phyloP scores from a whole-genome alignment of 345 rosid species.

The Physaria fendleri region DNA sequence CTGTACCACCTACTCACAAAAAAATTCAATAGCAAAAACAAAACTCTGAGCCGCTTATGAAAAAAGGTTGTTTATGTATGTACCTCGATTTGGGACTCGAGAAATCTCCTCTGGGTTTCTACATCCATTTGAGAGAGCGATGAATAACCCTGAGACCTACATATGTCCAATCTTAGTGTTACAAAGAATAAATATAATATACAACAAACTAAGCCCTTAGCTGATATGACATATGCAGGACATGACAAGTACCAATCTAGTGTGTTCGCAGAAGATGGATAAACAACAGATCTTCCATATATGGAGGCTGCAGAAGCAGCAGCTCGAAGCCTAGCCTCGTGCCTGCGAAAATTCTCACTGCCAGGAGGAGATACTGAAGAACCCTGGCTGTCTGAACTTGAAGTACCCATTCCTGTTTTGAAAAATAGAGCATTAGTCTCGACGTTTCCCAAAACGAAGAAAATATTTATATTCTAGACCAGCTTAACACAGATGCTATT shows the following conservation, averaged over 20 bases:
- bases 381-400: constrained; percentile 43
- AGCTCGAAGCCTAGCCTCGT: constrained; percentile 78
- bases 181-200: not conserved
- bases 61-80: not conserved
- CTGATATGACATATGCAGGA: not conserved
- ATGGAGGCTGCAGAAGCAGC: constrained; percentile 75
- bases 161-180: not conserved
- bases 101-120: constrained; percentile 51
- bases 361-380: constrained; percentile 30
- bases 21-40: not conserved
- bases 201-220: not conserved
- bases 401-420: constrained; percentile 40
- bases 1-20: constrained; percentile 10
- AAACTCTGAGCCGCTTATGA: not conserved
- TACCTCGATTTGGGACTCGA: constrained; percentile 78
- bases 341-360: constrained; percentile 42
- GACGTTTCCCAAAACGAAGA: not conserved
- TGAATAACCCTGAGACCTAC: constrained; percentile 63
- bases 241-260: constrained; percentile 42
- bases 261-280: constrained; percentile 70
- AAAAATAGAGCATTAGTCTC: constrained; percentile 9
- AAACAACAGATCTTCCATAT: constrained; percentile 71
- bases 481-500: not conserved
- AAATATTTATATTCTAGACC: not conserved
- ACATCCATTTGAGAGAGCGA: constrained; percentile 34